Evolutionary conservation across 2,329 filamentous ascomycete genomes (phyloP), one percentile per base, ranked within the genome.

Genomic region (Emericellopsis cladophorae): DNA sequence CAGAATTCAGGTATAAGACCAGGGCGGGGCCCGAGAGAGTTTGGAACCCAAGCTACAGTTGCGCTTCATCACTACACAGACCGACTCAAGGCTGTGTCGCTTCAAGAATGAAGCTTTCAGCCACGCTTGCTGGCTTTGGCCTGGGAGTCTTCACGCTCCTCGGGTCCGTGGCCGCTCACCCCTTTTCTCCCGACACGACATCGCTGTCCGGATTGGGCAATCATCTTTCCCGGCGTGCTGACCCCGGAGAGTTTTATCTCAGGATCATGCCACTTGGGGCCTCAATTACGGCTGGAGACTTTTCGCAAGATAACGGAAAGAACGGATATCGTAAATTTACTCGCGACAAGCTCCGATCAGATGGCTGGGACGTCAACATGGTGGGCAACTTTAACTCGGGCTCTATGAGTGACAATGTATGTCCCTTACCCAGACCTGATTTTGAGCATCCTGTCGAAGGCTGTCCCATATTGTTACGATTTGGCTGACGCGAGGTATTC

Each of bases 371-470:
- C 45, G 56, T 53, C 43, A 56, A 60, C 54, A 66, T 65, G 57
- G 62, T 67, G n/a, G 65, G 66, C 16, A 59, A 54, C n/a, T 54
- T 52, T 29, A 46, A 56, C n/a, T 46, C 51, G 36, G 65, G 65
- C 31, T 51, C 46, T 41, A 67, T 68, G 64, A 31, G 15, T 18
- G 54, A 64, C 49, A 62, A 63, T 31, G 37, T 39, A 31, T 7
- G 37, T 31, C 15, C 18, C 18, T 21, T 21, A 5, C 18, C 18
- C 18, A 21, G 18, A 21, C 18, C 18, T 21, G 18, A 21, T 21
- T 15, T 12, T 32, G 11, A 32, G 31, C 15, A 32, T 15, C 31
- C 31, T 32, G 31, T 32, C 15, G 31, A 15, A 32, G 4, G 15
- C 31, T 32, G 3, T 3, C 6, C 4, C 15, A 32, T 32, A 12